These are phyloP conservation scores for Paradendryphiella salina DNA, from an alignment of 2,329 filamentous ascomycete genomes.

Conservation along the genomic window DNA sequence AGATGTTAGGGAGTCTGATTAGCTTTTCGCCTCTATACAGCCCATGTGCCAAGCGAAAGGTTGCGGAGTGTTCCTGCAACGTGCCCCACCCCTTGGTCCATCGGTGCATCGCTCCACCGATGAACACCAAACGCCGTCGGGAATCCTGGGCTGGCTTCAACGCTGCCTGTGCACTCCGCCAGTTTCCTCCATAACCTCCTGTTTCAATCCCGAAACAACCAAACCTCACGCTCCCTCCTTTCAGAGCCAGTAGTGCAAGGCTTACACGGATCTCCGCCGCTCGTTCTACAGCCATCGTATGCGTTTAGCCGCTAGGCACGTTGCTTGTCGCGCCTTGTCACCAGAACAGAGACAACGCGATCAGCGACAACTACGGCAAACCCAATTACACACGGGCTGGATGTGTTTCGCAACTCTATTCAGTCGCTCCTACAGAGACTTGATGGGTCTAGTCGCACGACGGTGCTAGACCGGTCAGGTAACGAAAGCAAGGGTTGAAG, in stretches of 20 bases:
- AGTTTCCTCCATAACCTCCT: background rate
- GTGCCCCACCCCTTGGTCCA: conserved; percentile 6
- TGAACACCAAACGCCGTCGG: background rate
- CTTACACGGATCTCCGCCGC: background rate
- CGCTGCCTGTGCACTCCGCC: background rate
- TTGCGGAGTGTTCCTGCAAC: no score
- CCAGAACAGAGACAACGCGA: background rate
- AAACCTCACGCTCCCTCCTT: background rate
- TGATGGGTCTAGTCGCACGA: no score
- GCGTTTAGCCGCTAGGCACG: background rate
- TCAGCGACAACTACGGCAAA: no score
- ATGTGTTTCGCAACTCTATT: no score
- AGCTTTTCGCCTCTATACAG: no score
- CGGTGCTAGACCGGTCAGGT: no score
- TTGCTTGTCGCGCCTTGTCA: background rate
- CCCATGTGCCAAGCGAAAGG: no score
- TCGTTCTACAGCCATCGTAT: background rate
- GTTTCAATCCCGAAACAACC: background rate
- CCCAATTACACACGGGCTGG: no score
- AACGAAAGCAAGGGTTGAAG: no score
- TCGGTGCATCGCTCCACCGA: background rate
- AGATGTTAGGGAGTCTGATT: no score
- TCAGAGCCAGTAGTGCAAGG: background rate
- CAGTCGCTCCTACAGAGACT: no score
- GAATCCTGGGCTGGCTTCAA: background rate